Evolutionary conservation across 139 green algal genomes (phyloP), one percentile per base, ranked within the genome.

Genomic region (Trebouxia sp.): DNA sequence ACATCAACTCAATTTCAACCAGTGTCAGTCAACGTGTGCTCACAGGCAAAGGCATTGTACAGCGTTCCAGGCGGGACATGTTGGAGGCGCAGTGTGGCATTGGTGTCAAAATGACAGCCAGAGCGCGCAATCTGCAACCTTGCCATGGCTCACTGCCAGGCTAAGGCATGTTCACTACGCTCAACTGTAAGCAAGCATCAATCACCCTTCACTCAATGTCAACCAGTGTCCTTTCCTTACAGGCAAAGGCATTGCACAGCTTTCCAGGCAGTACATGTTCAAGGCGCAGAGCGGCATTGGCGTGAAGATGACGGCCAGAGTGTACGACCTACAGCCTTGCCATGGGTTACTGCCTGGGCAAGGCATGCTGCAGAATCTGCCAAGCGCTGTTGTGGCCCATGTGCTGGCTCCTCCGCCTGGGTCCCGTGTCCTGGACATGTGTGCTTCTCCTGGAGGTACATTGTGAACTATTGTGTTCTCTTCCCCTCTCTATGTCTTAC

Each of bases 381-480:
- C 92, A n/a, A 93, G 86, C 56, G 76, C 94, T 42, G 67, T 91
- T 26, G 82, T 88, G 1, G 91, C 91, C 1, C 55, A 81, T 5
- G 91, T 87, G 69, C 87, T 98, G 32, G 72, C 83, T 48, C 87
- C 89, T 0, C 0, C 28, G 5, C 86, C 87, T 26, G 90, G 90
- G 65, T 84, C 56, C 66, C 66, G 82, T 8, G 91, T 98, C 11
- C 75, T 98, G 81, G 94, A 97, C 90, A 96, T 98, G 96, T 98
- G 95, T 51, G 96, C 95, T 0, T 92, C 95, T 6, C 95, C 95
- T 9, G 95, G 94, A 43, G 88, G 74, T 79, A 32, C 1, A n/a
- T n/a, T n/a, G n/a, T n/a, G n/a, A n/a, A n/a, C n/a, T n/a, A n/a
- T n/a, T n/a, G n/a, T n/a, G n/a, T n/a, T n/a, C n/a, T n/a, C n/a